These are phyloP conservation scores for Asterophora parasitica DNA, from an alignment of 768 basidiomycete species.

Conservation along the genomic window DNA sequence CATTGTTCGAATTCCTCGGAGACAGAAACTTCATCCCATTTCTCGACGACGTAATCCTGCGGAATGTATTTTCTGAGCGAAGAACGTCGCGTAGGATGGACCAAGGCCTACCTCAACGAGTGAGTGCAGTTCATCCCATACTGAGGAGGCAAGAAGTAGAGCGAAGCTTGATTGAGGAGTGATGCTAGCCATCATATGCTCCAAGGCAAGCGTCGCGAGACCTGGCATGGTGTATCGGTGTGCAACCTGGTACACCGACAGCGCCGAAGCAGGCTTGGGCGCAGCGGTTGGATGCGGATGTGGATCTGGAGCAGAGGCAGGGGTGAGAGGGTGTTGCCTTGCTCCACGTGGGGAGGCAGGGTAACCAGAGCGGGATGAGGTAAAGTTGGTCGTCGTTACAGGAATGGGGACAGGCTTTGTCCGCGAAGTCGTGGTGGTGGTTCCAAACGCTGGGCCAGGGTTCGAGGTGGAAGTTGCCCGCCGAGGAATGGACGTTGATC, in stretches of 20 bases:
- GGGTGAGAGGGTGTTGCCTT: constrained; percentile 30
- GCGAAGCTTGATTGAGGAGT: constrained; percentile 64
- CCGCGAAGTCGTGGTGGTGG: constrained; percentile 22
- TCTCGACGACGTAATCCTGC: constrained; percentile 72
- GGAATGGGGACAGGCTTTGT: constrained; percentile 40
- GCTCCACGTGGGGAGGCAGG: constrained; percentile 43
- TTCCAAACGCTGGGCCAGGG: constrained; percentile 9
- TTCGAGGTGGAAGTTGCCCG: constrained; percentile 21
- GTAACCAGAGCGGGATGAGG: constrained; percentile 33
- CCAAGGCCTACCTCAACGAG: constrained; percentile 50
- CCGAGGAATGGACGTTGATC: constrained; percentile 17
- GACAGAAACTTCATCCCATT: constrained; percentile 65
- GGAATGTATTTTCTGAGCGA: constrained; percentile 11
- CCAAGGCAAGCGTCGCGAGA: constrained; percentile 61
- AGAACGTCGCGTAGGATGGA: constrained; percentile 6
- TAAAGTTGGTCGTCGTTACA: constrained; percentile 27
- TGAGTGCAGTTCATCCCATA: constrained; percentile 60
- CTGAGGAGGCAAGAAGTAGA: constrained; percentile 59
- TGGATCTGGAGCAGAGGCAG: constrained; percentile 48
- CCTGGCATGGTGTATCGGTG: constrained; percentile 70
- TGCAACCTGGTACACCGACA: constrained; percentile 72
- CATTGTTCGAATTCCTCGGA: constrained; percentile 64
- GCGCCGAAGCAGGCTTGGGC: constrained; percentile 63
- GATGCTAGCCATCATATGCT: constrained; percentile 69
- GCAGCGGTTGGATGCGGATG: constrained; percentile 64